Evolutionary conservation across 176 grass and related monocot genomes (phyloP).

Genomic region (Triticum turgidum): DNA sequence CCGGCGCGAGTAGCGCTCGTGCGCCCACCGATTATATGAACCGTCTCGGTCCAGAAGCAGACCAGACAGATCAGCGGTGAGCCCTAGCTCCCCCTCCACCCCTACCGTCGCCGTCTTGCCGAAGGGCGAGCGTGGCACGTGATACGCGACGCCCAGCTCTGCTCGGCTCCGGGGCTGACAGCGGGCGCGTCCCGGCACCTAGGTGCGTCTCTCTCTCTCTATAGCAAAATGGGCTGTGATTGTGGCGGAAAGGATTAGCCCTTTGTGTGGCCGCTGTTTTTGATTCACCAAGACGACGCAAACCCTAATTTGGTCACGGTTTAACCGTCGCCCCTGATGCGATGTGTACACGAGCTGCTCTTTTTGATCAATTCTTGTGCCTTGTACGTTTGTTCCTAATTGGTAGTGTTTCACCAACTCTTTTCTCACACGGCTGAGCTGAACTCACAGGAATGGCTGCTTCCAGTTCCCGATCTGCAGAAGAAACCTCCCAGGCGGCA

Average conservation of each 20-base stretch:
- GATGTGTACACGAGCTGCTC: not conserved
- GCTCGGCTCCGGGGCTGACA: no score
- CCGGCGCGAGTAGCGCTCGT: no score
- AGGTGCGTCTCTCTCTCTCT: not conserved
- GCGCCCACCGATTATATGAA: not conserved
- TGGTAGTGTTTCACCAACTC: not conserved
- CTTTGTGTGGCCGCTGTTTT: not conserved
- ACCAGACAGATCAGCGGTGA: not conserved
- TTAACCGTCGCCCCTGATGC: not conserved
- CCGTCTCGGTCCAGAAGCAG: not conserved
- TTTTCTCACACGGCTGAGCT: conserved; percentile 5
- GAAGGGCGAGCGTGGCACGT: not conserved
- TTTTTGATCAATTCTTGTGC: not conserved
- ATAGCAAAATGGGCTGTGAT: not conserved
- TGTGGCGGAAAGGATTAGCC: not conserved
- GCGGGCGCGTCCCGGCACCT: not conserved
- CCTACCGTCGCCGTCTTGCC: not conserved
- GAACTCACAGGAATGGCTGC: conserved; percentile 32
- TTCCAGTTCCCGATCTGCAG: not conserved
- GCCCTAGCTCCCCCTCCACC: not conserved
- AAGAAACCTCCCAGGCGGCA: not conserved
- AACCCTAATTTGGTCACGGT: not conserved
- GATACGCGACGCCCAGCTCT: not conserved
- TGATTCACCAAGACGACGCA: not conserved
- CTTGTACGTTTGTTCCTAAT: not conserved